A percentile compares a stretch with the other conserved stretches of the same genome.
phyloP scores from a whole-genome alignment of 2,329 filamentous ascomycete genomes.

The Paraphaeosphaeria minitans region DNA sequence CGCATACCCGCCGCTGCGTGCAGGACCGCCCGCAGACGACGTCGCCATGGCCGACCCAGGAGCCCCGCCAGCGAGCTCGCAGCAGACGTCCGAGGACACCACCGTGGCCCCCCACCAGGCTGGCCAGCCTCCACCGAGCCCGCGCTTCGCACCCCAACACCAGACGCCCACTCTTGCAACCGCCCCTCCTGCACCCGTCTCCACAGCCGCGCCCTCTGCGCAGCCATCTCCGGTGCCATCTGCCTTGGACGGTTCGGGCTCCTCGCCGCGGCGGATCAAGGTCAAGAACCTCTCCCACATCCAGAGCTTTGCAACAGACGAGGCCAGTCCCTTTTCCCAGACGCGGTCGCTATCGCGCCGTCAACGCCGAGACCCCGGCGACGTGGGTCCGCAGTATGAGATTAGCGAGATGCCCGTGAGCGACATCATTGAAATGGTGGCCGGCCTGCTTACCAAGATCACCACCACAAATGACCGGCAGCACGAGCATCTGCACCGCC shows the following conservation, averaged over 20 bases:
- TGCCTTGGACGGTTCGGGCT: slow-evolving; percentile 35
- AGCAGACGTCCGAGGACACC: slow-evolving; percentile 28
- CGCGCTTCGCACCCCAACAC: slow-evolving; percentile 43
- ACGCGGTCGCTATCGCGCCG: slow-evolving; percentile 49
- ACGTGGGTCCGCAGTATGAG: slow-evolving; percentile 73
- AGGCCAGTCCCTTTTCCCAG: slow-evolving; percentile 64
- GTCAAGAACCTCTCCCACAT: slow-evolving; percentile 91
- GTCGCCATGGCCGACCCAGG: slow-evolving; percentile 48
- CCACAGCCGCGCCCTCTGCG: slow-evolving; percentile 28
- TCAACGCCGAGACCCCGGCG: slow-evolving; percentile 53
- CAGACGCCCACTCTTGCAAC: slow-evolving; percentile 32
- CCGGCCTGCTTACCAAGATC: slow-evolving; percentile 93
- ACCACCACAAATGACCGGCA: slow-evolving; percentile 95
- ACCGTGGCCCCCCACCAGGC: slow-evolving; percentile 25
- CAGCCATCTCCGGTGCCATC: slow-evolving; percentile 36
- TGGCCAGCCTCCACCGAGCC: slow-evolving; percentile 39
- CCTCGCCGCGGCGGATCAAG: slow-evolving; percentile 68
- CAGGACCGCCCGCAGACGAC: slow-evolving; percentile 40
- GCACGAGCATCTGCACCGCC: slow-evolving; percentile 85
- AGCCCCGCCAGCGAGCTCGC: slow-evolving; percentile 37
- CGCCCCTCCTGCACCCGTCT: slow-evolving; percentile 31
- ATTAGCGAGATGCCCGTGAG: slow-evolving; percentile 97
- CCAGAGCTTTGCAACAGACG: slow-evolving; percentile 81
- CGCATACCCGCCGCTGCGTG: slow-evolving; percentile 31
- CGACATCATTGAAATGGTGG: slow-evolving; percentile 99